Base-by-base conservation (phyloP, 768 basidiomycete species). In the Rhodocollybia butyracea region DNA sequence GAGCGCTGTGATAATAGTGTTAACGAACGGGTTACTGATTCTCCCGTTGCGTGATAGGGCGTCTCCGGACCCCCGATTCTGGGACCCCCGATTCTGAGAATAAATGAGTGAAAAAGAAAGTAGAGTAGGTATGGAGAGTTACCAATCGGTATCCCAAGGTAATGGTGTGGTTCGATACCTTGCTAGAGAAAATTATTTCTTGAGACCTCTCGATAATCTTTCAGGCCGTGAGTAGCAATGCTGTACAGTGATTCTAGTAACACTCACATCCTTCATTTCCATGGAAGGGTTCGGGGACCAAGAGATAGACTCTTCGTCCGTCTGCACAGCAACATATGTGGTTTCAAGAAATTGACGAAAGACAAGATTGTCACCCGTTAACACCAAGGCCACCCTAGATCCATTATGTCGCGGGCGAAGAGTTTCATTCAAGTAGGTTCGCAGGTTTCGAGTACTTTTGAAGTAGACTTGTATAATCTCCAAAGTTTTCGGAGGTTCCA, bases 1-100 rank as follows among this genome's bases (percentile, higher is more conserved):
- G 17, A 94, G 70, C 0, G 80, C 81, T 12, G 84, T 85, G 30
- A 90, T 71, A n/a, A 83, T 78, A 0, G 91, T 91, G 65, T 94
- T 94, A 15, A 89, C 74, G 59, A 83, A 85, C 54, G 73, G 74
- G 61, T 85, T 89, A 15, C n/a, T n/a, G n/a, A n/a, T 72, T 73
- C 46, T 89, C 7, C 76, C 77, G 12, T 72, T 61, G 24, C 78
- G 67, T n/a, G 38, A 13, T 42, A 53, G 51, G 46, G n/a, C n/a
- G 19, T 39, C 51, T 41, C 63, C 54, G 72, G 63, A 24, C 74
- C 74, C 7, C 65, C 64, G 64, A 75, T 78, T 46, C 74, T 74
- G 31, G 68, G 60, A 57, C 77, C 72, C 68, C 69, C 53, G n/a
- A 5, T 68, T 32, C 63, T 68, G 17, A 63, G 68, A 29, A 67